Evolutionary conservation across 768 basidiomycete genomes (phyloP), one percentile per base, ranked within the genome.

Genomic region (Pleurotus djamor): DNA sequence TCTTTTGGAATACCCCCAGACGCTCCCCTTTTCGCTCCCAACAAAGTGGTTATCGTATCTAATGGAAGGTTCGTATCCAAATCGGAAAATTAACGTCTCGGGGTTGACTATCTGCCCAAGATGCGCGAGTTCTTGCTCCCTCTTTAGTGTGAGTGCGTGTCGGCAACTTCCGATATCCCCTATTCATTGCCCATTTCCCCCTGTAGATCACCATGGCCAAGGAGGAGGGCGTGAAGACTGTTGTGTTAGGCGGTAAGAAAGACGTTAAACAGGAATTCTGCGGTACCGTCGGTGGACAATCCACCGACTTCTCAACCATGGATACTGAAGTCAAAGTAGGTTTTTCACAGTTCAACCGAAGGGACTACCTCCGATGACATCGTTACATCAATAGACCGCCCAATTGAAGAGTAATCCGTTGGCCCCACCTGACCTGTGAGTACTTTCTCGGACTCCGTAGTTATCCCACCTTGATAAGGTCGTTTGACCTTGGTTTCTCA

Each of bases 281-380:
- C 61, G 85, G 85, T 14, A 81, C 78, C 36, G 84, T 86, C 35
- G 85, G 84, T 13, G 85, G 85, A 0, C 82, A 87, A 69, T 84
- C 83, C 3, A 80, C 80, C 2, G 79, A 80, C 62, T 86, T 81
- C 67, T 75, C 80, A 0, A 78, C 74, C 10, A 81, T 86, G 10
- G 83, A 86, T 66, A 83, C 83, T 12, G 80, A 85, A 67, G 74
- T 85, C 60, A 86, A 84, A 76, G 54, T 56, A 13, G 4, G 49
- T 50, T 12, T 32, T 12, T 32, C 28, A 17, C 49, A 10, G 8
- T 35, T 32, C 10, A 17, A 5, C 14, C 52, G 12, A 38, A 28
- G 21, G 21, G 21, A 36, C 1, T 55, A 49, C 57, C 37, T 13
- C 35, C 32, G 57, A 34, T 58, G 48, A 48, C 33, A 7, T 43